Evolutionary conservation across 495 filamentous ascomycete genomes (phyloP).

Genomic region (Trichoderma asperelloides): DNA sequence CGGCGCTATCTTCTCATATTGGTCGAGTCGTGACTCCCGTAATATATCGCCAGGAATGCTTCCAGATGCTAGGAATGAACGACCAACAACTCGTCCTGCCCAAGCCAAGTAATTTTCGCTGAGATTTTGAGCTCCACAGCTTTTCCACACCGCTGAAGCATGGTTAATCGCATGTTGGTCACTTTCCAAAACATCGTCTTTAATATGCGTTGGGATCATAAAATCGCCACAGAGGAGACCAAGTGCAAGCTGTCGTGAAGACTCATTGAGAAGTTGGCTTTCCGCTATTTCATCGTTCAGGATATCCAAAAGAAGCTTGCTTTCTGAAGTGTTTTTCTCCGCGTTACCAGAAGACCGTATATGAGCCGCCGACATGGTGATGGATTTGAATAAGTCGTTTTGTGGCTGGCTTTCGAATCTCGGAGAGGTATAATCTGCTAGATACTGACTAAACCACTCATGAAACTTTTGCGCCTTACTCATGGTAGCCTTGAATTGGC

Average conservation of each 20-base stretch:
- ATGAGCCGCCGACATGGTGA: constrained; percentile 53
- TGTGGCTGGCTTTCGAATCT: constrained; percentile 36
- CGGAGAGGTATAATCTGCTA: constrained; percentile 46
- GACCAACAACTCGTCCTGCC: constrained; percentile 75
- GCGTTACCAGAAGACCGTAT: constrained; percentile 52
- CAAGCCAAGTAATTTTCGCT: constrained; percentile 68
- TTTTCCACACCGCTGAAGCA: constrained; percentile 62
- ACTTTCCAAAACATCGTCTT: constrained; percentile 51
- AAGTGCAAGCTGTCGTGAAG: constrained; percentile 60
- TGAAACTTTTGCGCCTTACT: constrained; percentile 59
- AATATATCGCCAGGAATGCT: constrained; percentile 49
- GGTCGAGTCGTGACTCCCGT: constrained; percentile 45
- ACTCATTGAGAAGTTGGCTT: constrained; percentile 54
- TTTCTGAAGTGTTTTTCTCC: constrained; percentile 53
- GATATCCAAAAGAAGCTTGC: constrained; percentile 62
- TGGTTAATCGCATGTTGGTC: constrained; percentile 53
- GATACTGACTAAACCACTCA: constrained; percentile 57
- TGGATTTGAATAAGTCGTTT: constrained; percentile 48
- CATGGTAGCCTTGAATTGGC: constrained; percentile 60
- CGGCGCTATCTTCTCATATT: constrained; percentile 34
- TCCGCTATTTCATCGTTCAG: constrained; percentile 58
- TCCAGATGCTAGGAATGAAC: constrained; percentile 71
- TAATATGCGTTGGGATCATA: constrained; percentile 42
- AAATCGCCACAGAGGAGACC: constrained; percentile 68
- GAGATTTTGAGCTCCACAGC: constrained; percentile 50